Percentiles rank a stretch among this genome's conserved stretches.
phyloP scores from a whole-genome alignment of 257 asterid genomes.

The Rubia yunnanensis region DNA sequence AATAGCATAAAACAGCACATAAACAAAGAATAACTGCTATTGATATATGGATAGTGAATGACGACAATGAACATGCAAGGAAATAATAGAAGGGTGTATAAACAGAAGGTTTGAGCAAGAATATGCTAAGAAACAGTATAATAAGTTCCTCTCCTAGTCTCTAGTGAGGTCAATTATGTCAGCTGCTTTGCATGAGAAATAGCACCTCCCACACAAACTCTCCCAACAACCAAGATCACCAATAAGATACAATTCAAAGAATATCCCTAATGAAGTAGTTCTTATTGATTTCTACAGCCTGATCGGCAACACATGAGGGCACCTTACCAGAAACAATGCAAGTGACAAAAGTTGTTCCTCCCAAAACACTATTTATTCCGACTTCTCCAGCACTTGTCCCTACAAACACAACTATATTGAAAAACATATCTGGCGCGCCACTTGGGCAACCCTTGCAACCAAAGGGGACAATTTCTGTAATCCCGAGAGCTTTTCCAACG shows the following conservation, averaged over 20 bases:
- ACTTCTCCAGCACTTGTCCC: constrained; percentile 84
- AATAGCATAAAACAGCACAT: background rate
- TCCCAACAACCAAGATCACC: constrained; percentile 60
- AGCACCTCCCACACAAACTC: constrained; percentile 55
- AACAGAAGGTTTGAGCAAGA: background rate
- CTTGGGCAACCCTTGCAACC: constrained; percentile 84
- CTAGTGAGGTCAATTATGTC: too few species aligned
- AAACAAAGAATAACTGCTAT: too few species aligned
- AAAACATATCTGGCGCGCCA: constrained; percentile 96
- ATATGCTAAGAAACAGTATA: background rate
- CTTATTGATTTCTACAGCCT: constrained; percentile 52
- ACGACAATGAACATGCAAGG: too few species aligned
- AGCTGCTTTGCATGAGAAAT: too few species aligned
- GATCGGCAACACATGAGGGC: constrained; percentile 70
- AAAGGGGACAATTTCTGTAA: constrained; percentile 63
- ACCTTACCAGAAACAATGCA: constrained; percentile 90
- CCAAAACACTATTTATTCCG: constrained; percentile 87
- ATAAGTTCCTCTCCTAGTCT: background rate
- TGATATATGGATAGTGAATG: too few species aligned
- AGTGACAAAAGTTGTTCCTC: constrained; percentile 93
- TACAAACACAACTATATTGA: constrained; percentile 78
- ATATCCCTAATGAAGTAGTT: constrained; percentile 82
- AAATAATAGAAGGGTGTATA: too few species aligned
- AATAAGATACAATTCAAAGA: constrained; percentile 48
- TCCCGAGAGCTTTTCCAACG: constrained; percentile 73